Evolutionary conservation across 2,329 filamentous ascomycete genomes (phyloP).

Genomic region (Cladosporium phlei): DNA sequence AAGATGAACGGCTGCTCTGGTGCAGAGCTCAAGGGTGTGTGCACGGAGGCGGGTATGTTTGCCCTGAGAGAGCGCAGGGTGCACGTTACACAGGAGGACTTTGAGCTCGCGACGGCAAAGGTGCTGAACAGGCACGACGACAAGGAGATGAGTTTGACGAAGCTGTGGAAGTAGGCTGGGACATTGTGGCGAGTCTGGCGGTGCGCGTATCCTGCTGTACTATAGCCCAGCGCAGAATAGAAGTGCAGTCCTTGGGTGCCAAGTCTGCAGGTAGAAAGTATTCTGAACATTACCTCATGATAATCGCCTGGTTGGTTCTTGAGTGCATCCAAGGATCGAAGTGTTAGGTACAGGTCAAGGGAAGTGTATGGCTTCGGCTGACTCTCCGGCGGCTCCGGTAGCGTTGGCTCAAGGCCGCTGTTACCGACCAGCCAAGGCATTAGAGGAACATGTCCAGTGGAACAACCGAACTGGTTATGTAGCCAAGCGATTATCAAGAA

Average conservation of each 20-base stretch:
- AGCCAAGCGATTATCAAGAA: no score
- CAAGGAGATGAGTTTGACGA: slow-evolving; percentile 87
- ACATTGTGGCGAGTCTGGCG: not conserved
- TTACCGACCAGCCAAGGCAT: no score
- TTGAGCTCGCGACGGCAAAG: slow-evolving; percentile 97
- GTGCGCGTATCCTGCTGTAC: slow-evolving; percentile 6
- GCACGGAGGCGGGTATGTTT: slow-evolving; percentile 98
- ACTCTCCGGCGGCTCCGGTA: no score
- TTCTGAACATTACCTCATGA: slow-evolving; percentile 9
- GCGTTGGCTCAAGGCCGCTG: no score
- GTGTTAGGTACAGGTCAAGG: no score
- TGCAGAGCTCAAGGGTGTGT: slow-evolving; percentile 96
- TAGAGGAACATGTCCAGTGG: no score
- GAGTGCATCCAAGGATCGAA: no score
- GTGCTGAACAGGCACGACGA: slow-evolving; percentile 99
- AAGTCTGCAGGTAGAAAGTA: not conserved
- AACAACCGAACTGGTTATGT: no score
- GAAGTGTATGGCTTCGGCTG: no score
- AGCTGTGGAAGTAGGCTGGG: slow-evolving; percentile 66
- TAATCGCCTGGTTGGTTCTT: no score
- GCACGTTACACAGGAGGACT: slow-evolving; percentile 98
- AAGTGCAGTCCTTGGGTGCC: no score
- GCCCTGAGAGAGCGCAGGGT: slow-evolving; percentile 91
- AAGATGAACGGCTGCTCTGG: slow-evolving; percentile 99
- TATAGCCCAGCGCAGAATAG: not conserved